These are phyloP conservation scores for Coix lacrymajobi DNA, from an alignment of 176 grass and related monocot genomes.

Conservation along the genomic window DNA sequence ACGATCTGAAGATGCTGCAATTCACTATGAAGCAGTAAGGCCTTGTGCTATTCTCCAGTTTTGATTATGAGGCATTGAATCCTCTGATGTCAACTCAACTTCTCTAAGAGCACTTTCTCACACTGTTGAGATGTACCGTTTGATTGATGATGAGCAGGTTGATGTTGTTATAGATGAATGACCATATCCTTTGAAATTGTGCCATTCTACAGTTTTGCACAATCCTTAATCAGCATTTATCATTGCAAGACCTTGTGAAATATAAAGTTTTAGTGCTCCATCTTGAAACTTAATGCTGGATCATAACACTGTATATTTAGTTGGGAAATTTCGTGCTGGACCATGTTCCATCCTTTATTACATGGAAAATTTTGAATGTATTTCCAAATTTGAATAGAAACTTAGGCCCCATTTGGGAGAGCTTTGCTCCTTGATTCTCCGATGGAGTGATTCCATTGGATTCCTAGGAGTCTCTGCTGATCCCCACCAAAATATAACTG, in stretches of 20 bases:
- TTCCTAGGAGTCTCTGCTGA: too few species aligned
- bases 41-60: neutral
- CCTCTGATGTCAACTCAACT: conserved; percentile 21
- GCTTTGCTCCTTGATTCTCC: too few species aligned
- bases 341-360: neutral
- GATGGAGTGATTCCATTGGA: too few species aligned
- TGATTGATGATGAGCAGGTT: neutral
- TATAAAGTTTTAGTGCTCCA: neutral
- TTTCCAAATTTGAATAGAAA: neutral
- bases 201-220: neutral
- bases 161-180: neutral
- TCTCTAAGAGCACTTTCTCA: neutral
- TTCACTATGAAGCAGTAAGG: conserved; percentile 98
- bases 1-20: conserved; percentile 91
- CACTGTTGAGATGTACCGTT: neutral
- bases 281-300: neutral
- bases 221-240: conserved; percentile 6
- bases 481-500: too few species aligned
- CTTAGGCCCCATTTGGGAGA: too few species aligned
- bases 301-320: neutral
- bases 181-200: neutral
- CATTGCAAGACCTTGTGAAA: neutral
- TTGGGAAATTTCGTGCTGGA: neutral
- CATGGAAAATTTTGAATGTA: neutral
- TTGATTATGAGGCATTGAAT: neutral